Evolutionary conservation across 2,329 filamentous ascomycete genomes (phyloP).

Genomic region (Septoria linicola): DNA sequence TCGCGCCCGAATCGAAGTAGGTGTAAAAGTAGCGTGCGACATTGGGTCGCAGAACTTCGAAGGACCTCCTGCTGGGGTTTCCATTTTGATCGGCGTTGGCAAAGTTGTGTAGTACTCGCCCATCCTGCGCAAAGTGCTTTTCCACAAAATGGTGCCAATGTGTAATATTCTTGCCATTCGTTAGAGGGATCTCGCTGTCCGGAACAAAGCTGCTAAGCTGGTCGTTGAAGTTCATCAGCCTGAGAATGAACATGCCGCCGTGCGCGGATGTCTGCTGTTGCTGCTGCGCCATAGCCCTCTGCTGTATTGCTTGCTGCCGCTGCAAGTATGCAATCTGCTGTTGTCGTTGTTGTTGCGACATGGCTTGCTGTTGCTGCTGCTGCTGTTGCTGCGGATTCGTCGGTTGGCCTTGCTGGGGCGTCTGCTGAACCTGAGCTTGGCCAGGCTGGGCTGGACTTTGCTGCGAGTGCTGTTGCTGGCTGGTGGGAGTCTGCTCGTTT

Average conservation of each 20-base stretch:
- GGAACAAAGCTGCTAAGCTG: conserved; percentile 53
- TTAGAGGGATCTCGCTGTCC: conserved; percentile 35
- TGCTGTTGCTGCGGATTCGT: conserved; percentile 47
- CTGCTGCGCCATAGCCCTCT: conserved; percentile 28
- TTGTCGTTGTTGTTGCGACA: conserved; percentile 29
- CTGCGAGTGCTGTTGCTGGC: conserved; percentile 31
- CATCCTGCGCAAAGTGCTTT: conserved; percentile 75
- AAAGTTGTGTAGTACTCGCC: conserved; percentile 62
- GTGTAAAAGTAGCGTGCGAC: conserved; percentile 87
- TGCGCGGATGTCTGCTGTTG: conserved; percentile 32
- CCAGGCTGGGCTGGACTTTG: conserved; percentile 37
- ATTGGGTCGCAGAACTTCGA: conserved; percentile 78
- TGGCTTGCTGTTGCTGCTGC: conserved; percentile 36
- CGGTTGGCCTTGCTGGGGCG: conserved; percentile 43
- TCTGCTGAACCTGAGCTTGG: conserved; percentile 39
- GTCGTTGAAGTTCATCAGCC: conserved; percentile 57
- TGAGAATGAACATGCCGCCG: conserved; percentile 49
- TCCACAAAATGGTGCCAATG: conserved; percentile 80
- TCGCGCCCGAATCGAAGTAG: conserved; percentile 82
- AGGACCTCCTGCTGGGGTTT: conserved; percentile 63
- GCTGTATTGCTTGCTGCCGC: conserved; percentile 31
- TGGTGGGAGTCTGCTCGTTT: conserved; percentile 33
- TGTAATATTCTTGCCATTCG: conserved; percentile 63
- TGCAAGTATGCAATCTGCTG: conserved; percentile 33
- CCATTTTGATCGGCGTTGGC: conserved; percentile 33